A percentile compares a stretch with the other conserved stretches of the same genome.
phyloP scores from a whole-genome alignment of 2,329 filamentous ascomycete genomes.

The Alternaria infectoria region DNA sequence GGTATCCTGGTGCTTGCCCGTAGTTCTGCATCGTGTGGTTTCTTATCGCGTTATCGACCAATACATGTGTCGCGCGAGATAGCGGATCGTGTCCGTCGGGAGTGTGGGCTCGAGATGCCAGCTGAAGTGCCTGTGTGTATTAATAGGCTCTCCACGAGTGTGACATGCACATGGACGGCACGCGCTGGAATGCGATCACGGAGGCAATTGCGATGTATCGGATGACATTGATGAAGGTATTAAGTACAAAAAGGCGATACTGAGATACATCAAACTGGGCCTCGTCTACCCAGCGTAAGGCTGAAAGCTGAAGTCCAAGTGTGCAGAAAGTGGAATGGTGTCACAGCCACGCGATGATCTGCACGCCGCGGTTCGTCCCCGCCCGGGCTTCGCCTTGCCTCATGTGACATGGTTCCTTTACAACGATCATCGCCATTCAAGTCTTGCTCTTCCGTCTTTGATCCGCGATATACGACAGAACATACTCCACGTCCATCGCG shows the following conservation, averaged over 20 bases:
- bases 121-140: conserved; percentile 20
- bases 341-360: conserved; percentile 22
- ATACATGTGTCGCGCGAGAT: background rate
- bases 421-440: background rate
- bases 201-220: background rate
- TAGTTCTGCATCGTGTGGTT: conserved; percentile 41
- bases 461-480: conserved; percentile 19
- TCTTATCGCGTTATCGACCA: background rate
- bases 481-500: conserved; percentile 27
- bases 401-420: background rate
- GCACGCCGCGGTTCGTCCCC: conserved; percentile 6
- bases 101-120: conserved; percentile 2
- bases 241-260: conserved; percentile 16
- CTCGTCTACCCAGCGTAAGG: conserved; percentile 26
- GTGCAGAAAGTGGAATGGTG: conserved; percentile 21
- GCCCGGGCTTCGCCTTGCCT: conserved; percentile 10
- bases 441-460: conserved; percentile 6
- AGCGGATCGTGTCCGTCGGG: background rate
- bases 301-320: conserved; percentile 33
- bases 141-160: conserved; percentile 18
- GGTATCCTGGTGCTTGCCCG: conserved; percentile 34
- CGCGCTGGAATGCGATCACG: conserved; percentile 15
- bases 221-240: conserved; percentile 1
- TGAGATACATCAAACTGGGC: conserved; percentile 18
- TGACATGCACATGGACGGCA: conserved; percentile 15